These are phyloP conservation scores for Fusarium multiceps DNA, from an alignment of 2,329 filamentous ascomycete genomes.

Conservation along the genomic window DNA sequence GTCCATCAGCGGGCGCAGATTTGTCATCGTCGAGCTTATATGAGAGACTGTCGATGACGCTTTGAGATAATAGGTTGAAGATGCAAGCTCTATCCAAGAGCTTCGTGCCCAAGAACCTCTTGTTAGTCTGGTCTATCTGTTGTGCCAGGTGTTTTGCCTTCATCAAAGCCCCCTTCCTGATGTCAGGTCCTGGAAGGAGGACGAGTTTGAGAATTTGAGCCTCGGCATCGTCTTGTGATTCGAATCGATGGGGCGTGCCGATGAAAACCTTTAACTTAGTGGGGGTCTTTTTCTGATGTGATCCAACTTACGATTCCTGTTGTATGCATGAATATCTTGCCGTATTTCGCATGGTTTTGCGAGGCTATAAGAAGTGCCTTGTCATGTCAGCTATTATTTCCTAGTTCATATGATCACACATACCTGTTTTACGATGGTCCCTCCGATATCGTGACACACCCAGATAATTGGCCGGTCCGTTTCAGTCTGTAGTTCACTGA, in stretches of 20 bases:
- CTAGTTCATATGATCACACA: rapidly evolving
- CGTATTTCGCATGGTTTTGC: background rate
- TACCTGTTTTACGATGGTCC: background rate
- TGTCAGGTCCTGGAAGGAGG: background rate
- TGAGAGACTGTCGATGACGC: no score
- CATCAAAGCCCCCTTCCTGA: background rate
- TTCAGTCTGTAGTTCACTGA: background rate
- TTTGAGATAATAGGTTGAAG: background rate
- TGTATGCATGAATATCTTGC: background rate
- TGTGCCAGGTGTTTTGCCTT: background rate
- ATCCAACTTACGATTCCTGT: background rate
- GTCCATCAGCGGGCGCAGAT: no score
- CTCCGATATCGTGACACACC: background rate
- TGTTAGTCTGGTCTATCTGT: background rate
- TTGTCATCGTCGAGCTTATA: no score
- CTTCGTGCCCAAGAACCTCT: background rate
- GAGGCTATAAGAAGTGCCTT: background rate
- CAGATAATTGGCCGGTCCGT: background rate
- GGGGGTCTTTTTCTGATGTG: rapidly evolving
- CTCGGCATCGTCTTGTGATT: background rate
- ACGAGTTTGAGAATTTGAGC: background rate
- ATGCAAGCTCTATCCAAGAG: background rate
- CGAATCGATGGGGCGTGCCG: background rate
- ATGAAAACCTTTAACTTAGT: background rate
- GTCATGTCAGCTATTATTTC: background rate